Conservation (phyloP, 1,284 basidiomycete genomes). For the Heterobasidion annosum region DNA sequence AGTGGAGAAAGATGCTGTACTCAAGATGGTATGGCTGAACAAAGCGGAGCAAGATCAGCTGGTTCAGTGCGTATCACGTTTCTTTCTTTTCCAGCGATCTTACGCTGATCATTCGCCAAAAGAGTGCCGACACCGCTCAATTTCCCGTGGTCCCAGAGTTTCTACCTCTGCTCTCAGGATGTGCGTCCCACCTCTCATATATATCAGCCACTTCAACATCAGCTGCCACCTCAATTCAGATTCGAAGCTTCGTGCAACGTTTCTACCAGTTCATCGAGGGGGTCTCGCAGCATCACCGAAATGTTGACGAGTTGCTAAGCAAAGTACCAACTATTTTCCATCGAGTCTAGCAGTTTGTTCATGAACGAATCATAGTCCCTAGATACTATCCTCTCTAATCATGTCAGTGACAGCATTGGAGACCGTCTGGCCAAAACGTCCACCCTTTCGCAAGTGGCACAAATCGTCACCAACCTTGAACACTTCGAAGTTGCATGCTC, state of each 20-base stretch:
- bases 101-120: neutral
- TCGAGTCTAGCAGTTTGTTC: neutral
- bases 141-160: constrained; percentile 93
- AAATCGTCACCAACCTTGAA: constrained; percentile 90
- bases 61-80: constrained; percentile 34
- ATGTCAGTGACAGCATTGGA: constrained; percentile 75
- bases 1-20: constrained; percentile 68
- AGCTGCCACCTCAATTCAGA: constrained; percentile 30
- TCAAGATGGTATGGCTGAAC: constrained; percentile 84
- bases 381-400: constrained; percentile 75
- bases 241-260: constrained; percentile 88
- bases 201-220: constrained; percentile 1
- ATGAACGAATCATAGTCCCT: constrained; percentile 53
- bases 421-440: constrained; percentile 64
- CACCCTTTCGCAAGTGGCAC: constrained; percentile 90
- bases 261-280: constrained; percentile 98
- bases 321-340: constrained; percentile 42
- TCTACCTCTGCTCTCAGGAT: constrained; percentile 92
- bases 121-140: constrained; percentile 69
- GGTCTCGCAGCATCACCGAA: constrained; percentile 83
- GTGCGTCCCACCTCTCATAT: constrained; percentile 26
- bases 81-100: neutral
- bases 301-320: constrained; percentile 88
- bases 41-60: constrained; percentile 58
- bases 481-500: constrained; percentile 84